Base-by-base conservation (phyloP, 208 protist species). In the Crithidia fasciculata region DNA sequence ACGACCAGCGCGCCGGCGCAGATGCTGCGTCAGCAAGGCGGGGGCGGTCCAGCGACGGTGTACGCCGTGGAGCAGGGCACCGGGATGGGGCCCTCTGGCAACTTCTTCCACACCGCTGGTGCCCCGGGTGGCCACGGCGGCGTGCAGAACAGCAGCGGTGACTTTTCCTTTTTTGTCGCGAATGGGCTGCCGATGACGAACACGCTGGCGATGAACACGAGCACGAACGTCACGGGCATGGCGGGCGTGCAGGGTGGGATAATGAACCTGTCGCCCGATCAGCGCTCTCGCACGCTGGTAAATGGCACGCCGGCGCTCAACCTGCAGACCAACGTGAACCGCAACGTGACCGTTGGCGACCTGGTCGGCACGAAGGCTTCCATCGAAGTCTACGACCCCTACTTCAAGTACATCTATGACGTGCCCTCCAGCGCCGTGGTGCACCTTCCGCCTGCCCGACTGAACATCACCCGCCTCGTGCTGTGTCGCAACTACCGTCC, bases 381-480 rank as follows among this genome's bases (percentile, higher is more conserved):
- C 16, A 56, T 77, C 5, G 80, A 86, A 40, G 90, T 95, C 3
- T 95, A 87, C 56, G 85, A 93, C 61, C 74, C 84, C 2, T 72
- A 92, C 72, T 95, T 93, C 60, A 84, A 85, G 63, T 81, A 65
- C 57, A 66, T 91, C 37, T 93, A 86, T 66, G 73, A 89, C 13
- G 84, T 95, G 13, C 87, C 90, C 16, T 69, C 79, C 2, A 66
- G 62, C 39, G 66, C 76, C 16, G 80, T 95, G 36, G 78, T 80
- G 61, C 90, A 95, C 73, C 69, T 85, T 18, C 90, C 90, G 6
- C 87, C 87, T 2, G 68, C 85, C 13, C 87, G 85, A 45, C 80
- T 95, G 62, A 92, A 92, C 78, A 95, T 95, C 61, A 95, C 90
- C 4, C 90, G 90, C n/a, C 81, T 95, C 18, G 90, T 95, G 62